These are phyloP conservation scores for Kazachstania taianensis DNA, from an alignment of 805 yeast genomes.

Conservation along the genomic window DNA sequence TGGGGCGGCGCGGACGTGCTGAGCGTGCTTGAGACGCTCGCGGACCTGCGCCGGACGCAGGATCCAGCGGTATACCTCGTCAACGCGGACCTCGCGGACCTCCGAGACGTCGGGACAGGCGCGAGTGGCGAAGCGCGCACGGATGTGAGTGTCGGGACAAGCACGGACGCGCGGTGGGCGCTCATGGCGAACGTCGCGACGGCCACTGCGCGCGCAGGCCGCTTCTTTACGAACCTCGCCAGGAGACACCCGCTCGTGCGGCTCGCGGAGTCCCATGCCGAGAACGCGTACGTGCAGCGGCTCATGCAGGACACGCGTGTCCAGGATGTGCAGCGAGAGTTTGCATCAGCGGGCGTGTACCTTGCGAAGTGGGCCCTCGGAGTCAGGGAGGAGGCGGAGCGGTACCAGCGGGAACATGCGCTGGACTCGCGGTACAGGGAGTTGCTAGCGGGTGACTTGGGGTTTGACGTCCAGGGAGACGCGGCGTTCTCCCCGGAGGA, in stretches of 20 bases:
- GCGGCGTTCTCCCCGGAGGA: slow-evolving; percentile 22
- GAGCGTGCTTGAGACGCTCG: slow-evolving; percentile 40
- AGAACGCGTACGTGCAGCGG: slow-evolving; percentile 33
- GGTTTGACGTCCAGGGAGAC: slow-evolving; percentile 33
- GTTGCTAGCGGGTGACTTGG: slow-evolving; percentile 50
- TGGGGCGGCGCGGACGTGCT: slow-evolving; percentile 92
- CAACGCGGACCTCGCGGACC: slow-evolving; percentile 55
- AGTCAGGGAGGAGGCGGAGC: slow-evolving; percentile 83
- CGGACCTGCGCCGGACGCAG: slow-evolving; percentile 57
- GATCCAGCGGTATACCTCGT: slow-evolving; percentile 67
- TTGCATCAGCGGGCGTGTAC: slow-evolving; percentile 85
- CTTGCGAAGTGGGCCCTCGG: slow-evolving; percentile 95
- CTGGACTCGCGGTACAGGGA: slow-evolving; percentile 50
- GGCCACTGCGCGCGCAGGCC: slow-evolving; percentile 39
- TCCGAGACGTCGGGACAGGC: slow-evolving; percentile 23
- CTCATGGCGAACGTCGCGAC: slow-evolving; percentile 76
- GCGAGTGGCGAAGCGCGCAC: neutral
- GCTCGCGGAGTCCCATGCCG: slow-evolving; percentile 36
- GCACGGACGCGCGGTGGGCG: slow-evolving; percentile 63
- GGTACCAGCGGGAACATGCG: slow-evolving; percentile 35
- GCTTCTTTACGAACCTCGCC: slow-evolving; percentile 15
- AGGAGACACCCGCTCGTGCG: slow-evolving; percentile 24
- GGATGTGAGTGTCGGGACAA: neutral
- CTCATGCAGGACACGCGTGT: slow-evolving; percentile 72
- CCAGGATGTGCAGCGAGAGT: slow-evolving; percentile 67